phyloP scores from a whole-genome alignment of 2,329 filamentous ascomycete species.

The Cryphonectria japonica region DNA sequence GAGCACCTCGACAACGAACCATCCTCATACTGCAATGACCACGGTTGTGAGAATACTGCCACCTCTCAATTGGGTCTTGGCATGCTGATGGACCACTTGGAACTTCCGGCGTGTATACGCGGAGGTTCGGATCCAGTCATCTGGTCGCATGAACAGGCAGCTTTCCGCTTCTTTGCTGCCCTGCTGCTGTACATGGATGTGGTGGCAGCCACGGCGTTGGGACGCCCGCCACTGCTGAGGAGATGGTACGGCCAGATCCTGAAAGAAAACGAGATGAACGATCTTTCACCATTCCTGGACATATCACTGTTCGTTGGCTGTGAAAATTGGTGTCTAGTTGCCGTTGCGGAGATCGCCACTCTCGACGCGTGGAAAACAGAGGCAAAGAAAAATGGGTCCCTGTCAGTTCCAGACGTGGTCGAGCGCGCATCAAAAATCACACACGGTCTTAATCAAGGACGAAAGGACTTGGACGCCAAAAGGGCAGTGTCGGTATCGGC shows the following conservation, averaged over 20 bases:
- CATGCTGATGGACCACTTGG: background rate
- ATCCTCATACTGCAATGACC: background rate
- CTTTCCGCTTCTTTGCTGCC: constrained; percentile 39
- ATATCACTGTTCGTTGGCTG: constrained; percentile 49
- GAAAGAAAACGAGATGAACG: background rate
- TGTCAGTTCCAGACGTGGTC: constrained; percentile 52
- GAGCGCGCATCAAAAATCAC: constrained; percentile 40
- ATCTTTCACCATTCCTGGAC: background rate
- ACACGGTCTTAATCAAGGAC: background rate
- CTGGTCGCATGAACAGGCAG: constrained; percentile 37
- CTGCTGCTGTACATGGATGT: constrained; percentile 43
- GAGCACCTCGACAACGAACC: background rate
- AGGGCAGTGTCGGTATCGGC: background rate
- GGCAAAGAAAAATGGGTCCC: constrained; percentile 45
- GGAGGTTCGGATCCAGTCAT: background rate
- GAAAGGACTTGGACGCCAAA: background rate
- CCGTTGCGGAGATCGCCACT: constrained; percentile 57
- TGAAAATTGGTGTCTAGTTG: constrained; percentile 59
- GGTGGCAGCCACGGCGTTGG: constrained; percentile 40
- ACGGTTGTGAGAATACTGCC: background rate
- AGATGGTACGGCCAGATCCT: background rate
- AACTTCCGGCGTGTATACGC: background rate
- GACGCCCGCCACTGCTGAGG: constrained; percentile 39
- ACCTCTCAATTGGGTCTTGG: background rate
- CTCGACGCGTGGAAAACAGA: constrained; percentile 61